A percentile compares a stretch with the other conserved stretches of the same genome.
Evolutionary conservation across 2,329 filamentous ascomycete species (phyloP).

Genomic region (Sclerotiophoma versabilis): DNA sequence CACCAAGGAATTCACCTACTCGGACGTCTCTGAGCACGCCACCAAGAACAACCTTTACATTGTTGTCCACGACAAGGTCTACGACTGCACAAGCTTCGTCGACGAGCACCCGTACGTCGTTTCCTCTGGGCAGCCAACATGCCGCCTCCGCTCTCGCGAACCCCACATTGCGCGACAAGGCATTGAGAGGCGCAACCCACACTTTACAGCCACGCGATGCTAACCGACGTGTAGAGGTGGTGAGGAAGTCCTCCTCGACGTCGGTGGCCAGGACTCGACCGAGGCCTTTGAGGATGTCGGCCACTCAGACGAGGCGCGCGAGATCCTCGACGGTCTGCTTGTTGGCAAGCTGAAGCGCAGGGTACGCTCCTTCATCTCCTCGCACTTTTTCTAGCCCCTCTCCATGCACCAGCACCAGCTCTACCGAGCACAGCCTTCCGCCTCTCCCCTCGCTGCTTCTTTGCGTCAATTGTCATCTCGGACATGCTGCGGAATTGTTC

Average conservation of each 20-base stretch:
- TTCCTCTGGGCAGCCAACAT: not conserved
- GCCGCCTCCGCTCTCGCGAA: not conserved
- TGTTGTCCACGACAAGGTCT: conserved; percentile 96
- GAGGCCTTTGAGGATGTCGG: conserved; percentile 99
- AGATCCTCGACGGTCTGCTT: conserved; percentile 73
- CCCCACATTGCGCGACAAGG: not conserved
- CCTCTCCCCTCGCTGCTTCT: not conserved
- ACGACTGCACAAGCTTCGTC: conserved; percentile 86
- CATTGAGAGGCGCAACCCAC: not conserved
- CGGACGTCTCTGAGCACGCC: conserved; percentile 50
- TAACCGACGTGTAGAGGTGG: conserved; percentile 72
- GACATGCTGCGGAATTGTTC: conserved; percentile 29
- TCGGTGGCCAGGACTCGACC: conserved; percentile 93
- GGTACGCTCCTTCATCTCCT: conserved; percentile 30
- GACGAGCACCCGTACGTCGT: conserved; percentile 89
- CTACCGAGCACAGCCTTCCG: not conserved
- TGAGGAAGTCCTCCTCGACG: conserved; percentile 96
- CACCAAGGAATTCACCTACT: conserved; percentile 51
- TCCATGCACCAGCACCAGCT: not conserved
- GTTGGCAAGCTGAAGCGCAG: conserved; percentile 49
- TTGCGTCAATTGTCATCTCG: not conserved
- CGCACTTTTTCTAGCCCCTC: not conserved
- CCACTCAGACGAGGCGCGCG: conserved; percentile 97
- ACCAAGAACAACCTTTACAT: conserved; percentile 90
- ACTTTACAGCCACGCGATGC: not conserved